These are phyloP conservation scores for Phytophthora constricta DNA, from an alignment of 352 stramenopile species.

Conservation along the genomic window DNA sequence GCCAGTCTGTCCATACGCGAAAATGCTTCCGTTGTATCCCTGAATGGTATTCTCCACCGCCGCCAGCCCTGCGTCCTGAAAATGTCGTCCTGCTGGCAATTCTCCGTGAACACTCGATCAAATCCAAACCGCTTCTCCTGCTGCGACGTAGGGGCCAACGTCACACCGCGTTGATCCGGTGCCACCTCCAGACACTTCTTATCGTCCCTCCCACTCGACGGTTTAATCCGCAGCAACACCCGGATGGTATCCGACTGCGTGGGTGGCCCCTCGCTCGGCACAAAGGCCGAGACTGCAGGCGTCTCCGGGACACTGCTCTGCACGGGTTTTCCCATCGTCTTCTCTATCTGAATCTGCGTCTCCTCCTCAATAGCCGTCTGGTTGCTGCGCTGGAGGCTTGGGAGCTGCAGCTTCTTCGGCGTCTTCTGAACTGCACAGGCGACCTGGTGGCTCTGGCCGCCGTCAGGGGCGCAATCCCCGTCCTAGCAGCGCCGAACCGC, in stretches of 20 bases:
- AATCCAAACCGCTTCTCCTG: constrained; percentile 89
- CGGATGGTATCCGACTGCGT: constrained; percentile 69
- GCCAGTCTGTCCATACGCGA: constrained; percentile 90
- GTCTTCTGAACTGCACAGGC: constrained; percentile 22
- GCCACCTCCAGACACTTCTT: constrained; percentile 67
- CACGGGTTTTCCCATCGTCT: too few species aligned
- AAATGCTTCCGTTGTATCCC: constrained; percentile 91
- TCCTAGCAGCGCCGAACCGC: constrained; percentile 7
- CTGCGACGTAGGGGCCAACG: constrained; percentile 55
- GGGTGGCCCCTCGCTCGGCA: constrained; percentile 5
- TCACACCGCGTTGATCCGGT: constrained; percentile 64
- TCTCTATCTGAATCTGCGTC: neutral
- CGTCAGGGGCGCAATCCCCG: constrained; percentile 3
- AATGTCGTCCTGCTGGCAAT: constrained; percentile 78
- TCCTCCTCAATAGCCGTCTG: constrained; percentile 16
- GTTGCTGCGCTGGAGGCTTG: constrained; percentile 17
- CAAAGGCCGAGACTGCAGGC: constrained; percentile 12
- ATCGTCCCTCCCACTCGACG: constrained; percentile 25
- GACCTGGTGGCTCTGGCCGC: constrained; percentile 4
- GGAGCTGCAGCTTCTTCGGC: constrained; percentile 30
- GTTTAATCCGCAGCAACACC: constrained; percentile 70
- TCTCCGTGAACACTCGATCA: constrained; percentile 79
- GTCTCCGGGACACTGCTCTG: neutral
- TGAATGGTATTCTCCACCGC: constrained; percentile 85
- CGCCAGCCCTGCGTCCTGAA: constrained; percentile 77